These are phyloP conservation scores for Bacidia rubella DNA, from an alignment of 495 filamentous ascomycete genomes.

Conservation along the genomic window DNA sequence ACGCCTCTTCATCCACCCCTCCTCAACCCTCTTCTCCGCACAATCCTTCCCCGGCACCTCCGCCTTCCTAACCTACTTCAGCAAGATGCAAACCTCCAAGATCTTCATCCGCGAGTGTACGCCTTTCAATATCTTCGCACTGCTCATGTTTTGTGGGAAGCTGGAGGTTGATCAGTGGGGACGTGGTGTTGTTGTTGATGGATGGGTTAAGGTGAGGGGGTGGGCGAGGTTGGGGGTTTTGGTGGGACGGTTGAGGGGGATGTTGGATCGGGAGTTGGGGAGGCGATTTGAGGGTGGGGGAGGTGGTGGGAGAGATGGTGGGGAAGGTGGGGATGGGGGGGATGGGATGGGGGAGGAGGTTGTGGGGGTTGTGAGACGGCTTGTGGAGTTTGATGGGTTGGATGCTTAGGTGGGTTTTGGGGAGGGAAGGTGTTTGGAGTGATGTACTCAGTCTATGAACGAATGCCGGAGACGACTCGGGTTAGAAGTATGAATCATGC, in stretches of 20 bases:
- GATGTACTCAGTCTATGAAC: too few species aligned
- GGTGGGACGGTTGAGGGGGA: constrained; percentile 64
- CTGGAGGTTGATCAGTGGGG: constrained; percentile 80
- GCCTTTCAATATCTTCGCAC: constrained; percentile 83
- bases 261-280: constrained; percentile 75
- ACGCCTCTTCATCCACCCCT: constrained; percentile 84
- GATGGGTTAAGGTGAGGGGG: constrained; percentile 77
- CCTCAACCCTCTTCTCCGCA: constrained; percentile 69
- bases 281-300: constrained; percentile 72
- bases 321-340: constrained; percentile 47
- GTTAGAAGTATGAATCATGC: too few species aligned
- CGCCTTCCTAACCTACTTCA: constrained; percentile 72
- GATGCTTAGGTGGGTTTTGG: constrained; percentile 42
- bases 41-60: constrained; percentile 57
- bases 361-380: constrained; percentile 56
- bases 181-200: constrained; percentile 79
- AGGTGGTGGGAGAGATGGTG: constrained; percentile 44
- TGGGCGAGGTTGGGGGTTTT: constrained; percentile 93
- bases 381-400: constrained; percentile 80
- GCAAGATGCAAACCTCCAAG: constrained; percentile 80
- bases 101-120: constrained; percentile 79
- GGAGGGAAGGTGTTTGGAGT: too few species aligned
- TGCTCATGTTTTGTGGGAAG: constrained; percentile 79
- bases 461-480: too few species aligned
- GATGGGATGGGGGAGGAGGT: constrained; percentile 47